phyloP scores from a whole-genome alignment of 352 stramenopile species.

The Globisporangium barbulae region DNA sequence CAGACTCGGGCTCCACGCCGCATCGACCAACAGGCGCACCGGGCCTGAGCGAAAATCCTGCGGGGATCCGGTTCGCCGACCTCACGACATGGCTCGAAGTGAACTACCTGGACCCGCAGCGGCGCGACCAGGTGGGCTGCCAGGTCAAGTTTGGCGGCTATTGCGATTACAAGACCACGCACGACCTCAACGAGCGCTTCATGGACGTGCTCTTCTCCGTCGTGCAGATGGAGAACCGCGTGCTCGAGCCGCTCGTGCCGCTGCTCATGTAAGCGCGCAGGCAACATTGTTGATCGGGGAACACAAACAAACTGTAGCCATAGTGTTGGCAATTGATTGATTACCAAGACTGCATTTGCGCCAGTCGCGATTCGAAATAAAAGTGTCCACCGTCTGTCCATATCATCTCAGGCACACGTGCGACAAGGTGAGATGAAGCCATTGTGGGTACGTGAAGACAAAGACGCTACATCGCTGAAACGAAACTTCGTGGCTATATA shows the following conservation, averaged over 20 bases:
- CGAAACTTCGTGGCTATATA: too few species aligned
- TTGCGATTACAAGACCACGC: constrained; percentile 35
- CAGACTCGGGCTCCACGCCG: not conserved
- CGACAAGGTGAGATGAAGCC: too few species aligned
- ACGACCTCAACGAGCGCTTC: constrained; percentile 35
- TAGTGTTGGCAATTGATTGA: too few species aligned
- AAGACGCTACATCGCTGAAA: too few species aligned
- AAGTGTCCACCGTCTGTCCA: too few species aligned
- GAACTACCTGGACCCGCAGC: constrained; percentile 26
- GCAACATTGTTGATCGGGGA: too few species aligned
- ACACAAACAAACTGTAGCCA: too few species aligned
- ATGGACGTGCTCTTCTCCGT: constrained; percentile 35
- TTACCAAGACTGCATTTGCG: too few species aligned
- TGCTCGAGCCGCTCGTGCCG: constrained; percentile 28
- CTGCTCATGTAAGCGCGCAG: constrained; percentile 10
- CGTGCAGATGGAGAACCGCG: constrained; percentile 30
- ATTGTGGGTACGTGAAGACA: too few species aligned
- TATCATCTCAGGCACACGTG: too few species aligned
- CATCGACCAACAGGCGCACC: not conserved
- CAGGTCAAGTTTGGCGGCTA: constrained; percentile 33
- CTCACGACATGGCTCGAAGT: constrained; percentile 39
- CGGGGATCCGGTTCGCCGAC: constrained; percentile 25
- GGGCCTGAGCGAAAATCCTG: not conserved
- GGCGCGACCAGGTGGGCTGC: constrained; percentile 23
- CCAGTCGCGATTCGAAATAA: too few species aligned